Percentiles rank a stretch among this genome's conserved stretches.
Evolutionary conservation across 2,329 filamentous ascomycete genomes (phyloP).

Genomic region (Hypoxylon sp.): DNA sequence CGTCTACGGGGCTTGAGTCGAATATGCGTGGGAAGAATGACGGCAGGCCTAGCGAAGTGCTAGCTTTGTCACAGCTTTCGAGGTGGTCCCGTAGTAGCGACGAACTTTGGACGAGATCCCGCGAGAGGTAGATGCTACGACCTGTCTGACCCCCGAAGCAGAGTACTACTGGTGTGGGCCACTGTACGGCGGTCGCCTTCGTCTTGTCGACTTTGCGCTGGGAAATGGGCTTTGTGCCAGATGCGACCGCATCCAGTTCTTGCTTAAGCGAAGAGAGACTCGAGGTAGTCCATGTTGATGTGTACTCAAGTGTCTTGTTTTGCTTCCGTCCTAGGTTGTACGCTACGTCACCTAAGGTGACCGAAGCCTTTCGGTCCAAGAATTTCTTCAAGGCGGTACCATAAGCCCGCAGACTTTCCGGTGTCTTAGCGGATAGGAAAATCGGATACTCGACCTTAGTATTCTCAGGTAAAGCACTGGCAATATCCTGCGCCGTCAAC

Average conservation of each 20-base stretch:
- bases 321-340: conserved; percentile 29
- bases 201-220: conserved; percentile 24
- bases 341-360: conserved; percentile 14
- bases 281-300: conserved; percentile 13
- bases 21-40: conserved; percentile 55
- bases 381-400: conserved; percentile 18
- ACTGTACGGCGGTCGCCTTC: conserved; percentile 15
- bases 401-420: conserved; percentile 30
- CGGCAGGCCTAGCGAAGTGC: conserved; percentile 50
- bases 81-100: conserved; percentile 54
- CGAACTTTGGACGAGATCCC: conserved; percentile 33
- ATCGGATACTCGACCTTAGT: conserved; percentile 28
- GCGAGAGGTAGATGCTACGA: conserved; percentile 28
- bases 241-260: conserved; percentile 18
- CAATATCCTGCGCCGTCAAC: conserved; percentile 6
- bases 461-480: neutral
- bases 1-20: conserved; percentile 46
- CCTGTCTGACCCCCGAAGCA: conserved; percentile 32
- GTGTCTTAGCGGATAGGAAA: conserved; percentile 34
- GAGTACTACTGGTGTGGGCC: conserved; percentile 24
- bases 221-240: conserved; percentile 5
- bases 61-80: conserved; percentile 54
- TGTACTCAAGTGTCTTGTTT: conserved; percentile 26
- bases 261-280: conserved; percentile 12
- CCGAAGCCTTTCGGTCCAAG: conserved; percentile 18